phyloP scores from a whole-genome alignment of 2,329 filamentous ascomycete species.

The Bipolaris gigantea region DNA sequence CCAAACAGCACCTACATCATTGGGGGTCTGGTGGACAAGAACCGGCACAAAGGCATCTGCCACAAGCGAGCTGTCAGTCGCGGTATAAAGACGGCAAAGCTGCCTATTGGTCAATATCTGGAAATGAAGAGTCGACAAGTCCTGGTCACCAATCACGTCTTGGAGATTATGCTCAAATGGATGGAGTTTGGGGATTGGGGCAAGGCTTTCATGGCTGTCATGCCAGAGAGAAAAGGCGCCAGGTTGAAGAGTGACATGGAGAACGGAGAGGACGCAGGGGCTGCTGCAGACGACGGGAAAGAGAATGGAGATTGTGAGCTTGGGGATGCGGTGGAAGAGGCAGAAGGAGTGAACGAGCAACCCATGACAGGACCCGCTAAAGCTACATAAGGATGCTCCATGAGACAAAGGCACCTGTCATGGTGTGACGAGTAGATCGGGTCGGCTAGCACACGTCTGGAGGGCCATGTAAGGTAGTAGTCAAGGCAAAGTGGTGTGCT shows the following conservation, averaged over 20 bases:
- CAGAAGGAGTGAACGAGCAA: conserved; percentile 1
- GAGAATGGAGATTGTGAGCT: conserved; percentile 5
- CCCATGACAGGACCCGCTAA: background rate
- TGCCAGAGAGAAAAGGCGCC: conserved; percentile 88
- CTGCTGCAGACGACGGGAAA: conserved; percentile 6
- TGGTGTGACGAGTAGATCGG: background rate
- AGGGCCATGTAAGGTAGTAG: background rate
- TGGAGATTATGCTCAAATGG: conserved; percentile 96
- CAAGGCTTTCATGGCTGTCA: conserved; percentile 80
- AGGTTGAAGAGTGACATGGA: conserved; percentile 55
- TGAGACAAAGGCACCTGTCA: background rate
- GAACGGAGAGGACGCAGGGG: conserved; percentile 19
- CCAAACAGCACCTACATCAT: conserved; percentile 91
- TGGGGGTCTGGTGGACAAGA: conserved; percentile 92
- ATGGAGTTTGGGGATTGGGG: conserved; percentile 90
- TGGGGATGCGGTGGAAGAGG: conserved; percentile 8
- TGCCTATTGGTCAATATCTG: conserved; percentile 95
- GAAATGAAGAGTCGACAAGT: conserved; percentile 85
- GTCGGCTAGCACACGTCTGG: background rate
- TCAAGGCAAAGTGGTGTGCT: background rate
- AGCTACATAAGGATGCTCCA: background rate
- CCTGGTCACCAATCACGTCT: conserved; percentile 90
- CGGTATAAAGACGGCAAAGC: conserved; percentile 81
- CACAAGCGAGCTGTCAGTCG: conserved; percentile 75
- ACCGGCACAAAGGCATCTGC: conserved; percentile 92